These are phyloP conservation scores for Dactylonectria macrodidyma DNA, from an alignment of 2,329 filamentous ascomycete species.

Conservation along the genomic window DNA sequence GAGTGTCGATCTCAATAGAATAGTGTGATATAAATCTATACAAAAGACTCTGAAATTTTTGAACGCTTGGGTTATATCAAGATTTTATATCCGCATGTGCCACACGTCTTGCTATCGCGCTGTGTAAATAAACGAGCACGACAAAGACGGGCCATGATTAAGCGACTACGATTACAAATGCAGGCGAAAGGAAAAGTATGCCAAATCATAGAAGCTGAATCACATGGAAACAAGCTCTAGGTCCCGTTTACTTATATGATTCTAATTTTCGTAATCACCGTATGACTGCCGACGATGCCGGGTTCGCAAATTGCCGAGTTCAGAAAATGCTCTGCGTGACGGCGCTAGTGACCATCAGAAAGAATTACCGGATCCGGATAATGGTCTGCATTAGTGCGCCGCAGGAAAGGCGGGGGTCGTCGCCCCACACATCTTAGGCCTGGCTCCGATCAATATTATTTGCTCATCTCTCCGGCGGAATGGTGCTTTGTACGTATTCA, in stretches of 20 bases:
- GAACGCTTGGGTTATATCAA: background rate
- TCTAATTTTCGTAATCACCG: background rate
- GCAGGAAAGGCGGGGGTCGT: background rate
- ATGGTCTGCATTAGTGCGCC: slow-evolving; percentile 4
- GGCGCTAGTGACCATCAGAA: background rate
- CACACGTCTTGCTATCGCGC: background rate
- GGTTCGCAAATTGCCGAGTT: background rate
- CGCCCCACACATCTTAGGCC: background rate
- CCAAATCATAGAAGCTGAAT: slow-evolving; percentile 4
- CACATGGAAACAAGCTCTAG: slow-evolving; percentile 4
- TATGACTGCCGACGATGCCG: background rate
- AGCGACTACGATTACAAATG: slow-evolving; percentile 1
- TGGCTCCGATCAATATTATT: background rate
- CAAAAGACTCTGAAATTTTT: background rate
- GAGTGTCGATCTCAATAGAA: background rate
- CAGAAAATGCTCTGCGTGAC: background rate
- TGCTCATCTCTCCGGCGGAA: background rate
- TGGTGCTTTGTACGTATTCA: background rate
- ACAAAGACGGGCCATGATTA: slow-evolving; percentile 4
- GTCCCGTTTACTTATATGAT: slow-evolving; percentile 2
- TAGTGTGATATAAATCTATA: background rate
- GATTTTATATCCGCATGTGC: slow-evolving; percentile 3
- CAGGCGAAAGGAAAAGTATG: slow-evolving; percentile 3
- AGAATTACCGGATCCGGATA: slow-evolving; percentile 5
- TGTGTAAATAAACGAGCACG: slow-evolving; percentile 3